Percentiles rank a stretch among this genome's conserved stretches.
These are phyloP conservation scores for Auxenochlorella protothecoides DNA, from an alignment of 139 green algal species.

Conservation along the genomic window DNA sequence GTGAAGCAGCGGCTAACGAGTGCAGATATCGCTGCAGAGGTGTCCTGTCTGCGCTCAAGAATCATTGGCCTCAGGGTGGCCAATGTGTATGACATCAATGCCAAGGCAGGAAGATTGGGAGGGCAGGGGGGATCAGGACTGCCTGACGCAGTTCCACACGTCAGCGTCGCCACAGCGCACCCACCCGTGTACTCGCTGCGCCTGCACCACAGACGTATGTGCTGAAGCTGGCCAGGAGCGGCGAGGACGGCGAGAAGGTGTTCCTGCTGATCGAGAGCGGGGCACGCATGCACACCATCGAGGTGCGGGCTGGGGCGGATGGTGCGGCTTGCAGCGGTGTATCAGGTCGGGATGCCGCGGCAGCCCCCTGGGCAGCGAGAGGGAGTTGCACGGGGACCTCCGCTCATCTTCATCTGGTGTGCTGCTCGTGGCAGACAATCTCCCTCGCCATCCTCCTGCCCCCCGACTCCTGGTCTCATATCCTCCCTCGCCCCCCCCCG, in stretches of 20 bases:
- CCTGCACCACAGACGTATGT: conserved; percentile 49
- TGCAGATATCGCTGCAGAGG: conserved; percentile 82
- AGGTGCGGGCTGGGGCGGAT: conserved; percentile 26
- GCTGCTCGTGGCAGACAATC: neutral
- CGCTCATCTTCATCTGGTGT: neutral
- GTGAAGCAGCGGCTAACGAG: conserved; percentile 81
- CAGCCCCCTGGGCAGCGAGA: no score
- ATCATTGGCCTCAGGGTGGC: conserved; percentile 77
- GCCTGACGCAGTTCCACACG: neutral
- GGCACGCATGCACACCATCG: conserved; percentile 76
- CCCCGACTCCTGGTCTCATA: neutral
- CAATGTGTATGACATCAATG: conserved; percentile 92
- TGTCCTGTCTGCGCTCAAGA: conserved; percentile 61
- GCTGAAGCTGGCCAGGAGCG: conserved; percentile 77
- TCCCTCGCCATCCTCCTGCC: neutral
- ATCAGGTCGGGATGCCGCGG: no score
- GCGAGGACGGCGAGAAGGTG: conserved; percentile 87
- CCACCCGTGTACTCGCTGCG: neutral
- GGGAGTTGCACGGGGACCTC: no score
- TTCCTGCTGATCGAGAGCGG: conserved; percentile 88
- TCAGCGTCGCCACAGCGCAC: neutral
- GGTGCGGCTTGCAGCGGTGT: no score
- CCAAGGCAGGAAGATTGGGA: conserved; percentile 45
- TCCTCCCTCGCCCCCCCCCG: neutral
- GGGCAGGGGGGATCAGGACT: neutral